Evolutionary conservation across 1,284 basidiomycete genomes (phyloP).

Genomic region (Coniophora puteana): DNA sequence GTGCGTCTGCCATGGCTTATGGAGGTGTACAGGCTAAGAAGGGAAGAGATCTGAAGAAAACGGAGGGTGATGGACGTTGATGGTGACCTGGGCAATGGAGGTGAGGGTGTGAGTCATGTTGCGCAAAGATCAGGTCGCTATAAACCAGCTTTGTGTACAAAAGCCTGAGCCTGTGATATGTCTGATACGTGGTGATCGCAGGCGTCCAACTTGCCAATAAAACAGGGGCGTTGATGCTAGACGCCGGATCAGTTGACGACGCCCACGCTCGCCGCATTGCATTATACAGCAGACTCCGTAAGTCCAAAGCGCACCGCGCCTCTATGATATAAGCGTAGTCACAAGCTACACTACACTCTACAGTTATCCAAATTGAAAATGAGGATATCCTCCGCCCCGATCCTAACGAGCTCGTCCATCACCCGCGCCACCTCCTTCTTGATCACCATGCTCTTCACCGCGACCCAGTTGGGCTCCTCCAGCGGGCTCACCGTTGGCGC

Average conservation of each 20-base stretch:
- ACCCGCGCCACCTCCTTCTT: conserved; percentile 78
- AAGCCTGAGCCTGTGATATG: not conserved
- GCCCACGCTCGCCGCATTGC: too few relatives aligned
- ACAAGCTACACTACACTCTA: conserved; percentile 59
- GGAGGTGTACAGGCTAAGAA: too few relatives aligned
- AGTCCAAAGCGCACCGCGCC: too few relatives aligned
- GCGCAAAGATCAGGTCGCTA: conserved; percentile 5
- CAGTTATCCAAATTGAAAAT: conserved; percentile 93
- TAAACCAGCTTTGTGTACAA: not conserved
- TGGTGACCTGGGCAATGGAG: not conserved
- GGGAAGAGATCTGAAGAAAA: not conserved
- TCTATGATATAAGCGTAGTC: not conserved
- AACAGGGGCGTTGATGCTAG: too few relatives aligned
- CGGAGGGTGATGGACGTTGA: not conserved
- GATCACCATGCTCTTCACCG: conserved; percentile 91
- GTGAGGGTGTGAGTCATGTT: not conserved
- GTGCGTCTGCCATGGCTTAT: too few relatives aligned
- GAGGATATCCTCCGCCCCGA: conserved; percentile 89
- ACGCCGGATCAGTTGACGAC: too few relatives aligned
- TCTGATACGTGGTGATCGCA: too few relatives aligned
- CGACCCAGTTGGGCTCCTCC: conserved; percentile 86
- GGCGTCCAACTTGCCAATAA: not conserved
- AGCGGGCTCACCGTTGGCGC: conserved; percentile 90
- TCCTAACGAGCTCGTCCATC: conserved; percentile 87
- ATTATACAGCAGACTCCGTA: too few relatives aligned